Conservation (phyloP, 345 rosid species). For the Capsella bursapastoris region DNA sequence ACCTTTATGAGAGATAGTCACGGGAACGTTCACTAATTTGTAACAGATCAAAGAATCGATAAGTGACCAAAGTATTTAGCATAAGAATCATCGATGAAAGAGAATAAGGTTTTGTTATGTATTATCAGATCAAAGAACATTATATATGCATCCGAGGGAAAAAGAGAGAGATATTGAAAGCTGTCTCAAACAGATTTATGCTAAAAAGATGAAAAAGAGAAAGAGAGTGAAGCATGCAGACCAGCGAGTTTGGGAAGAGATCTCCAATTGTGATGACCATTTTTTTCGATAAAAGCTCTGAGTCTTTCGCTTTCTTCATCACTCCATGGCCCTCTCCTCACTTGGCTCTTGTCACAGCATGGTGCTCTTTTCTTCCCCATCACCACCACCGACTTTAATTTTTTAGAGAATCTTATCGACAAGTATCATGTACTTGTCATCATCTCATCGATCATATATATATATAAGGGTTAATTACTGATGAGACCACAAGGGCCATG, state of each 20-base stretch:
- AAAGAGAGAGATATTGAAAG: neutral
- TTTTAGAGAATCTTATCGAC: conserved; percentile 25
- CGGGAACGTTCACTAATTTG: neutral
- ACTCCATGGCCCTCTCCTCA: conserved; percentile 43
- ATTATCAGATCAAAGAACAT: neutral
- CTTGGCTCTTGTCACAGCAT: conserved; percentile 40
- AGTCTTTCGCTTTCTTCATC: conserved; percentile 42
- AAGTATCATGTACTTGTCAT: conserved; percentile 16
- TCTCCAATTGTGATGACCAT: conserved; percentile 43
- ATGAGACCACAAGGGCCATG: conserved; percentile 40
- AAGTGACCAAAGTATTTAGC: neutral
- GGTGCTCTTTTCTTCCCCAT: conserved; percentile 39
- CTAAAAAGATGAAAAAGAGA: neutral
- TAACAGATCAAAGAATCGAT: neutral
- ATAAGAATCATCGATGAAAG: neutral
- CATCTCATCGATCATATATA: conserved; percentile 9
- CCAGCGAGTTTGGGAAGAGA: conserved; percentile 44
- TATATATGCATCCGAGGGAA: neutral
- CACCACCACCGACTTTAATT: neutral
- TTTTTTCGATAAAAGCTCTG: conserved; percentile 21
- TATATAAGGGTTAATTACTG: neutral
- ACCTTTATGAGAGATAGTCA: neutral
- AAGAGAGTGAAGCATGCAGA: conserved; percentile 21
- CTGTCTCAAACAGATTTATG: too few species aligned
- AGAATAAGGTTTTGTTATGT: neutral